Evolutionary conservation across 2,329 filamentous ascomycete genomes (phyloP), one percentile per base, ranked within the genome.

Genomic region (Rhinocladiella mackenziei): DNA sequence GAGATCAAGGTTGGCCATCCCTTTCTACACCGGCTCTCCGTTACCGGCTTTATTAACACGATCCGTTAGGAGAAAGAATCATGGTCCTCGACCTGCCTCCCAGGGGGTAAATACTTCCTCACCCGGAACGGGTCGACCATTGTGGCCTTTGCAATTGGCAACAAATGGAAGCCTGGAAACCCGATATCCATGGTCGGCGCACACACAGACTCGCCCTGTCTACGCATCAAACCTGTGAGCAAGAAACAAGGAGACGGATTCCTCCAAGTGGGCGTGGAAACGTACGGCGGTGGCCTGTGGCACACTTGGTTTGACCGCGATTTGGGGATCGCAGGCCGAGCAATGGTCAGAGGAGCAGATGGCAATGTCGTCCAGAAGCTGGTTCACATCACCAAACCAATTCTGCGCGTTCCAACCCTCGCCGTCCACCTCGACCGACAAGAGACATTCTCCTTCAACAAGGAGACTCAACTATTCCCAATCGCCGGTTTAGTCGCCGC

Each of bases 221-320:
- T 98, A 37, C 83, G 91, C 48, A 74, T 98, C 64, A 98, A 98
- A 74, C 92, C 92, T 9, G 83, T 95, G 30, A 94, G 87, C 62
- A 95, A 91, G 70, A 92, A 91, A 70, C 77, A 79, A 60, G 81
- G 78, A 43, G 84, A 86, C 54, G 91, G 91, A 9, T 98, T 92
- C 66, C 69, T 96, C 52, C 92, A 98, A 68, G 83, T 98, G 45
- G 92, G 89, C 40, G 91, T 96, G 39, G 92, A 98, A 73, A 91
- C 88, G 1, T 98, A 98, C 62, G 92, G 92, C 40, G 92, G 92
- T 50, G 92, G 92, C 43, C 83, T 97, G 60, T 97, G 91, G 91
- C 89, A 96, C 67, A 94, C 87, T 34, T 98, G 81, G 92, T 98
- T 98, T 62, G 92, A 98, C 65, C 83, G 92, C 38, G 92, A 98